phyloP scores from a whole-genome alignment of 2,329 filamentous ascomycete species.

The Epichloe hybrida region DNA sequence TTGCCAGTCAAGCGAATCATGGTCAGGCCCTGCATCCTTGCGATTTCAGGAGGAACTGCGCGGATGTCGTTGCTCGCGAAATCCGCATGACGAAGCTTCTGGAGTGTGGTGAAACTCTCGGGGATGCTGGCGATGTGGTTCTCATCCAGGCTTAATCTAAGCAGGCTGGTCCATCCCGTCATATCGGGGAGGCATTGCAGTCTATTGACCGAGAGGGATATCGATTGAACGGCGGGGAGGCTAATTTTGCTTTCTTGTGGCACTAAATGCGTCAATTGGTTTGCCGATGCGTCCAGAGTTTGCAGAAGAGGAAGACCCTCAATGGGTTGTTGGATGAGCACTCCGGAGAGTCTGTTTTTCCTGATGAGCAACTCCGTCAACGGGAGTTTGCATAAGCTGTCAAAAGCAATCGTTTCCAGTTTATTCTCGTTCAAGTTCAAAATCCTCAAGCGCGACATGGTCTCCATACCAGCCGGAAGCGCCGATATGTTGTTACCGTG shows the following conservation, averaged over 20 bases:
- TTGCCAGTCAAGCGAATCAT: slow-evolving; percentile 77
- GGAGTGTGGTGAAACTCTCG: slow-evolving; percentile 54
- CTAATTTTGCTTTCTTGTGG: slow-evolving; percentile 32
- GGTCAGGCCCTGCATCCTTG: slow-evolving; percentile 63
- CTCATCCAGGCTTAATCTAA: slow-evolving; percentile 64
- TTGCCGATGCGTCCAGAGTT: slow-evolving; percentile 63
- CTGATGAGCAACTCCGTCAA: slow-evolving; percentile 60
- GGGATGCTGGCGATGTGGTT: slow-evolving; percentile 71
- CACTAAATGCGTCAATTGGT: slow-evolving; percentile 49
- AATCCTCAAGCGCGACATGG: slow-evolving; percentile 55
- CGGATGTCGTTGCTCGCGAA: slow-evolving; percentile 77
- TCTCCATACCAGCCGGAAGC: slow-evolving; percentile 54
- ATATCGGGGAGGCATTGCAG: slow-evolving; percentile 61
- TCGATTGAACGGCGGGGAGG: slow-evolving; percentile 57
- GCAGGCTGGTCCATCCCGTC: slow-evolving; percentile 56
- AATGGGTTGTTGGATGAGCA: slow-evolving; percentile 52
- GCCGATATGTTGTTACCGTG: slow-evolving; percentile 65
- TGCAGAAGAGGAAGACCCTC: slow-evolving; percentile 51
- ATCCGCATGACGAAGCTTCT: slow-evolving; percentile 61
- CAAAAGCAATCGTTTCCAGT: slow-evolving; percentile 58
- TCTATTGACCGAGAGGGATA: slow-evolving; percentile 72
- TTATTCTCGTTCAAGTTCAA: slow-evolving; percentile 73
- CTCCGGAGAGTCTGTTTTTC: slow-evolving; percentile 66
- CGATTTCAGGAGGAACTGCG: slow-evolving; percentile 60
- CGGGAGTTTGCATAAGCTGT: slow-evolving; percentile 51